These are phyloP conservation scores for Nematocida sp. DNA, from an alignment of 371 early-diverging fungal species.

Conservation along the genomic window DNA sequence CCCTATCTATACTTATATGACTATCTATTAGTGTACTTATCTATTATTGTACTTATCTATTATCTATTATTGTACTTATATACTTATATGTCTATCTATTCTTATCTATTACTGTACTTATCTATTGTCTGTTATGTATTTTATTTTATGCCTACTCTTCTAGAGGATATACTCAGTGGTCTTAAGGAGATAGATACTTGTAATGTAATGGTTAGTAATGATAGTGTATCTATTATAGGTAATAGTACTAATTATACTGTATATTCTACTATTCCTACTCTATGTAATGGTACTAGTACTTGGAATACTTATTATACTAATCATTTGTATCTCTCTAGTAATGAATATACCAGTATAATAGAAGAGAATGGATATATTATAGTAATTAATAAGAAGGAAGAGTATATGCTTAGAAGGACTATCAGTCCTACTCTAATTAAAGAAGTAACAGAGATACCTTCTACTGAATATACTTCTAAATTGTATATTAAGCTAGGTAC, in stretches of 20 bases:
- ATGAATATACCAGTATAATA: background rate
- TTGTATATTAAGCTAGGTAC: background rate
- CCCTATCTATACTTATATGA: background rate
- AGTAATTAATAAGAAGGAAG: background rate
- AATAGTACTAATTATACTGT: background rate
- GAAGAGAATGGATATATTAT: background rate
- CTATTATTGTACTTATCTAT: too few species aligned
- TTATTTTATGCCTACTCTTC: slow-evolving; percentile 11
- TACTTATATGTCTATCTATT: too few species aligned
- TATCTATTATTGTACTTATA: too few species aligned
- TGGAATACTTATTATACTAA: background rate
- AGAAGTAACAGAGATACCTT: background rate
- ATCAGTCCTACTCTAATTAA: background rate
- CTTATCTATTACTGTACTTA: background rate
- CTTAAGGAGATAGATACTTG: background rate
- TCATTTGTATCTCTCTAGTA: background rate
- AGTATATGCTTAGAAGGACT: slow-evolving; percentile 6
- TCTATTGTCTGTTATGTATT: background rate
- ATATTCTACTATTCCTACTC: background rate
- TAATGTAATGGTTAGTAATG: background rate
- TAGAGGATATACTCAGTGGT: background rate
- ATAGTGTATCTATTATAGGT: background rate
- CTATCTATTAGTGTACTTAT: too few species aligned
- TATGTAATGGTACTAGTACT: background rate
- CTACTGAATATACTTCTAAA: slow-evolving; percentile 9